phyloP scores from a whole-genome alignment of 2,329 filamentous ascomycete genomes.

The Tolypocladium sp. region DNA sequence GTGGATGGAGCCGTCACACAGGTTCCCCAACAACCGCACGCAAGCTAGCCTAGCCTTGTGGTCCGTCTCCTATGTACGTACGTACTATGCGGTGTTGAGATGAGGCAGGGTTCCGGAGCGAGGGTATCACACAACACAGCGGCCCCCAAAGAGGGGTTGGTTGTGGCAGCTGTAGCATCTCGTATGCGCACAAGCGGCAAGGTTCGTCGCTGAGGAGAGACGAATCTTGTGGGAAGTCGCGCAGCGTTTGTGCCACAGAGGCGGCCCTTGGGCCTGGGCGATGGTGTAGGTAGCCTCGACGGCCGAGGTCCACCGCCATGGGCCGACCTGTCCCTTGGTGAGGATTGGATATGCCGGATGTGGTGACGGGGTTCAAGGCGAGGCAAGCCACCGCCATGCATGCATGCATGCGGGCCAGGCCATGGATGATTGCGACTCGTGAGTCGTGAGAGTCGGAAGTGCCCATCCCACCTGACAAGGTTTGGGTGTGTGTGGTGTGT shows the following conservation, averaged over 20 bases:
- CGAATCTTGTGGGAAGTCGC: slow-evolving; percentile 12
- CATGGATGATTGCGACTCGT: neutral
- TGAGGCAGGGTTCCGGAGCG: slow-evolving; percentile 8
- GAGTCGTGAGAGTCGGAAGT: neutral
- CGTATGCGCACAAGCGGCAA: slow-evolving; percentile 4
- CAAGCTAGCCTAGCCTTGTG: neutral
- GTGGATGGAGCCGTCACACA: neutral
- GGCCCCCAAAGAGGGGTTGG: neutral
- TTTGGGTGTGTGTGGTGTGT: neutral
- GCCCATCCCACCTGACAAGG: neutral
- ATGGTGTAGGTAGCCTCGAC: neutral
- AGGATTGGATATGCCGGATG: neutral
- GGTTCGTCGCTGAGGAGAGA: slow-evolving; percentile 9
- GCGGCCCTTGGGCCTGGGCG: neutral
- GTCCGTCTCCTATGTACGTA: neutral
- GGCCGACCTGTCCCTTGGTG: neutral
- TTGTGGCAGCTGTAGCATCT: slow-evolving; percentile 2
- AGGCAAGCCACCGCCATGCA: neutral
- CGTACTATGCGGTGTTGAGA: slow-evolving; percentile 3
- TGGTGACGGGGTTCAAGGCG: neutral
- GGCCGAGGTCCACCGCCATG: neutral
- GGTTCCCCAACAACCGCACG: neutral
- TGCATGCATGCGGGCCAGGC: neutral
- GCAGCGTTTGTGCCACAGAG: slow-evolving; percentile 15
- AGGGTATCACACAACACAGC: slow-evolving; percentile 3